Evolutionary conservation across 129 eudicot species (phyloP).

Genomic region (Kitagawia praeruptora): DNA sequence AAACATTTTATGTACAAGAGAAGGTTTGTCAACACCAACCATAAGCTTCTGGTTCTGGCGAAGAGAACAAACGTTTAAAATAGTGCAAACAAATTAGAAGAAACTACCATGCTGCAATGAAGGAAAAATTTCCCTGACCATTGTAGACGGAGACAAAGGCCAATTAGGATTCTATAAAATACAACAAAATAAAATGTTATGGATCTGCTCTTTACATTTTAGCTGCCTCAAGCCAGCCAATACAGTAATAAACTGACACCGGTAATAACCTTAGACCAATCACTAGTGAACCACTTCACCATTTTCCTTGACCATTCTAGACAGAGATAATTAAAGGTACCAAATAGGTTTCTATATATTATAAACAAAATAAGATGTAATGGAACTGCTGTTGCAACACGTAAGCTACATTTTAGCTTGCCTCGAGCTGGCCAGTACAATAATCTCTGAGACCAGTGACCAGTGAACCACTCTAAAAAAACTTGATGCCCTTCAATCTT

Average conservation of each 20-base stretch:
- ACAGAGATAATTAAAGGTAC: neutral
- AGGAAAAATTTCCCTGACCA: no score
- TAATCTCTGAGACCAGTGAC: neutral
- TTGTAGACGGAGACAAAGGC: no score
- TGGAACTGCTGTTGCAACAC: constrained; percentile 21
- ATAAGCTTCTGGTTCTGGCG: no score
- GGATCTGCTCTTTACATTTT: neutral
- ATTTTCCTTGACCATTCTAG: no score
- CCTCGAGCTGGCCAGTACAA: neutral
- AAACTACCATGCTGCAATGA: constrained; percentile 7
- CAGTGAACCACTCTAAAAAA: neutral
- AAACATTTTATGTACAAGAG: no score
- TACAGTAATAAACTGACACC: neutral
- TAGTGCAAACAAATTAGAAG: no score
- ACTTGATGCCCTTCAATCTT: neutral
- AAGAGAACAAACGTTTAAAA: no score
- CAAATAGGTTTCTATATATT: neutral
- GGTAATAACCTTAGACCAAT: no score
- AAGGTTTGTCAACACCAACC: no score
- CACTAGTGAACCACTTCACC: no score
- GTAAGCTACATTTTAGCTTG: neutral
- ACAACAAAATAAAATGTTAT: neutral
- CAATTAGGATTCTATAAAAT: neutral
- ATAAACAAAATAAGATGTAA: constrained; percentile 5
- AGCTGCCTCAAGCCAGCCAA: neutral